phyloP scores from a whole-genome alignment of 805 yeast species.

The Wickerhamiella domercqiae region DNA sequence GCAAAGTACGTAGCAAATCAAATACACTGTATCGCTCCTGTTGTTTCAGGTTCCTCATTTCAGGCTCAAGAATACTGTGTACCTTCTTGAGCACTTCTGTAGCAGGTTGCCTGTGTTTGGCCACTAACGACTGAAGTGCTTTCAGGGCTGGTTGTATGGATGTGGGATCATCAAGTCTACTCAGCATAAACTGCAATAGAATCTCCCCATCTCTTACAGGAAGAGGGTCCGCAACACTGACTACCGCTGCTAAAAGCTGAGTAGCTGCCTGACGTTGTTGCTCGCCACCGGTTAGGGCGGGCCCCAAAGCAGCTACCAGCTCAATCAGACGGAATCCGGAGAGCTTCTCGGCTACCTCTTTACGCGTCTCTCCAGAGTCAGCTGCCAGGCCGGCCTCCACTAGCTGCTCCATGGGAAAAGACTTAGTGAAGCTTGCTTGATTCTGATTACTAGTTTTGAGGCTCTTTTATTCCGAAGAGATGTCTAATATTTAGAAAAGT shows the following conservation, averaged over 20 bases:
- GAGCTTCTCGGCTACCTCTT: neutral
- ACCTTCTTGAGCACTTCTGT: too few relatives aligned
- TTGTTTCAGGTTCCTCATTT: too few relatives aligned
- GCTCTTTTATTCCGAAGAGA: neutral
- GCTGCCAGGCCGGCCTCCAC: neutral
- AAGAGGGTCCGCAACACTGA: neutral
- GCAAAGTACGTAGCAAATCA: slow-evolving; percentile 25
- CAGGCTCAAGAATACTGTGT: too few relatives aligned
- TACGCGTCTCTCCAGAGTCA: neutral
- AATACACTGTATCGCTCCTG: too few relatives aligned
- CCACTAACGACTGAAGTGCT: slow-evolving; percentile 39
- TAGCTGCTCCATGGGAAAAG: neutral
- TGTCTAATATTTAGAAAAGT: neutral
- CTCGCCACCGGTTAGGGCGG: neutral
- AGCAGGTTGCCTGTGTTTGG: too few relatives aligned
- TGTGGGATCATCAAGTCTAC: slow-evolving; percentile 35
- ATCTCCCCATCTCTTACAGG: neutral
- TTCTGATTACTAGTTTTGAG: neutral
- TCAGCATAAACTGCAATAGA: neutral
- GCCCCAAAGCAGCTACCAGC: slow-evolving; percentile 1
- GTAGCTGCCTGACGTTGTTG: neutral
- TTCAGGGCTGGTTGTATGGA: slow-evolving; percentile 36
- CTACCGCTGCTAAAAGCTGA: neutral
- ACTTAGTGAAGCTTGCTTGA: neutral
- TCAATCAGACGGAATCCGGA: neutral